Percentiles rank a stretch among this genome's conserved stretches.
Conservation (phyloP, 129 eudicot genomes). For the Silybum marianum region DNA sequence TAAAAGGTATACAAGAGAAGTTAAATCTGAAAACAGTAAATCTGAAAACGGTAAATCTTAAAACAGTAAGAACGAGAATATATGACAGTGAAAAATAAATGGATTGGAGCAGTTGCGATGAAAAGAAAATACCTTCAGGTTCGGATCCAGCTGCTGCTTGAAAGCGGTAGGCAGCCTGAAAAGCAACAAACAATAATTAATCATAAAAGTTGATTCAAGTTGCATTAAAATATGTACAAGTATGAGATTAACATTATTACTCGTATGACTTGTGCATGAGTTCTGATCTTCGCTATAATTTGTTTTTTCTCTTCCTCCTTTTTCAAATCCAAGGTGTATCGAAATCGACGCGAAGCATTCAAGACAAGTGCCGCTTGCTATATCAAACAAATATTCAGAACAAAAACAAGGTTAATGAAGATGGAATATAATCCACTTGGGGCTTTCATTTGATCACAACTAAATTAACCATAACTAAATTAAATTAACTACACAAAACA, state of each 20-base stretch:
- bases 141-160: constrained; percentile 59
- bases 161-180: constrained; percentile 81
- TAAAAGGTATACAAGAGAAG: not conserved
- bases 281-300: constrained; percentile 69
- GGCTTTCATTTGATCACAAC: not conserved
- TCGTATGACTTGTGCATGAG: constrained; percentile 88
- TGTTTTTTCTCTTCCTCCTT: constrained; percentile 87
- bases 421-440: not conserved
- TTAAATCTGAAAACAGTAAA: not conserved
- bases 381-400: constrained; percentile 18
- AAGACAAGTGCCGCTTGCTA: constrained; percentile 97
- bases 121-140: constrained; percentile 44
- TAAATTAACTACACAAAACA: not conserved
- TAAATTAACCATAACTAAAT: not conserved
- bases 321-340: constrained; percentile 92
- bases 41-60: not conserved
- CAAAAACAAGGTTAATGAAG: constrained; percentile 3
- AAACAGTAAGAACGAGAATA: not conserved
- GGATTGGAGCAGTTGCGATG: not conserved
- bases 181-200: constrained; percentile 13
- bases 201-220: constrained; percentile 3
- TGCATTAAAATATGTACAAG: constrained; percentile 5
- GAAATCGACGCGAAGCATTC: constrained; percentile 94
- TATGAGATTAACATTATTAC: constrained; percentile 43
- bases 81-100: not conserved